Evolutionary conservation across 495 filamentous ascomycete species (phyloP).

Genomic region (Tuber indicum): DNA sequence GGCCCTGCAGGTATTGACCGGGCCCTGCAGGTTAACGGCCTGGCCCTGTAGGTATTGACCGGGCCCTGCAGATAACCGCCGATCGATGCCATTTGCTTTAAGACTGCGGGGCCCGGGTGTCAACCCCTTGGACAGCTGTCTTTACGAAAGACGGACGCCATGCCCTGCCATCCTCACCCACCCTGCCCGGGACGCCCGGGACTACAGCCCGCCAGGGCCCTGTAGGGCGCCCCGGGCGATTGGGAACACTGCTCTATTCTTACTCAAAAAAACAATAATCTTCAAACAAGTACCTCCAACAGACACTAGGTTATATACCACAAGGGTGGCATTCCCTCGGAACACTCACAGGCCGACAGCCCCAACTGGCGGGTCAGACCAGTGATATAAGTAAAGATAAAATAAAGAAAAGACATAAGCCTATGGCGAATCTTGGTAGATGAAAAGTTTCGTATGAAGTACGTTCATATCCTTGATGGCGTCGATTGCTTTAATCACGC

Average conservation of each 20-base stretch:
- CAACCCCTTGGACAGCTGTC: too few relatives aligned
- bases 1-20: too few relatives aligned
- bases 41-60: too few relatives aligned
- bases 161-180: too few relatives aligned
- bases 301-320: neutral
- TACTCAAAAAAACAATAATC: neutral
- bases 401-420: neutral
- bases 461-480: slow-evolving; percentile 91
- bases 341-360: neutral
- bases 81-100: too few relatives aligned
- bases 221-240: too few relatives aligned
- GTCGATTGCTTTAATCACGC: slow-evolving; percentile 87
- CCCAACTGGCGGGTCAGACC: neutral
- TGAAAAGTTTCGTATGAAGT: slow-evolving; percentile 86
- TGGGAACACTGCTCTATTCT: neutral
- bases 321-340: neutral
- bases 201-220: too few relatives aligned
- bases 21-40: too few relatives aligned
- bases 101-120: too few relatives aligned
- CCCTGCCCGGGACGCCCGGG: too few relatives aligned
- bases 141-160: too few relatives aligned
- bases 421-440: slow-evolving; percentile 29
- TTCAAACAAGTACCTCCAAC: neutral
- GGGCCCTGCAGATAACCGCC: too few relatives aligned
- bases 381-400: neutral